phyloP scores from a whole-genome alignment of 306 rosid species.

The Comarum palustre region DNA sequence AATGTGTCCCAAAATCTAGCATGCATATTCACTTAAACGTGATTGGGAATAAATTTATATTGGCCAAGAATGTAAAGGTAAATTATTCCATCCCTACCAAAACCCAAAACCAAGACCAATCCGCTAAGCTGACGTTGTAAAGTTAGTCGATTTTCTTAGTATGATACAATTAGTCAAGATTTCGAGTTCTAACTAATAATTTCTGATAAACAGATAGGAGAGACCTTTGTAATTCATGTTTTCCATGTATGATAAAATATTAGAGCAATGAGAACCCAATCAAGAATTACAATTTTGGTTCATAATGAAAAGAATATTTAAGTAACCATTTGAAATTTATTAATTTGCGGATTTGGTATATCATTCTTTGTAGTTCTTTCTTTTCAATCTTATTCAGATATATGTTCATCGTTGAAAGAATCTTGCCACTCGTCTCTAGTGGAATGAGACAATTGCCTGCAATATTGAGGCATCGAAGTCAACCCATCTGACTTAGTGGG shows the following conservation, averaged over 20 bases:
- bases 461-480: conserved; percentile 34
- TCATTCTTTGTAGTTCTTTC: not conserved
- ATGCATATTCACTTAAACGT: not conserved
- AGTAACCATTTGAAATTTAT: not conserved
- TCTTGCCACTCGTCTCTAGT: not conserved
- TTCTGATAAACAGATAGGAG: rapidly evolving
- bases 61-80: not conserved
- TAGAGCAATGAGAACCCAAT: too few relatives aligned
- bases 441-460: not conserved
- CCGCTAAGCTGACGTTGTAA: too few relatives aligned
- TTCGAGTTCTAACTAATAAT: too few relatives aligned
- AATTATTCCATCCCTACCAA: not conserved
- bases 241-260: too few relatives aligned
- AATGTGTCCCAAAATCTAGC: conserved; percentile 35
- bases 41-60: not conserved
- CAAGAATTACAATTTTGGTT: not conserved
- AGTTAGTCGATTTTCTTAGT: too few relatives aligned
- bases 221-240: too few relatives aligned
- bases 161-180: too few relatives aligned
- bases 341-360: not conserved
- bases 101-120: not conserved
- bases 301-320: too few relatives aligned
- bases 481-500: conserved; percentile 41
- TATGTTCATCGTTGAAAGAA: not conserved
- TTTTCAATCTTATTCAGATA: not conserved